A percentile compares a stretch with the other conserved stretches of the same genome.
Conservation (phyloP, 2,329 filamentous ascomycete species). For the Ophiostoma triangulosporum region DNA sequence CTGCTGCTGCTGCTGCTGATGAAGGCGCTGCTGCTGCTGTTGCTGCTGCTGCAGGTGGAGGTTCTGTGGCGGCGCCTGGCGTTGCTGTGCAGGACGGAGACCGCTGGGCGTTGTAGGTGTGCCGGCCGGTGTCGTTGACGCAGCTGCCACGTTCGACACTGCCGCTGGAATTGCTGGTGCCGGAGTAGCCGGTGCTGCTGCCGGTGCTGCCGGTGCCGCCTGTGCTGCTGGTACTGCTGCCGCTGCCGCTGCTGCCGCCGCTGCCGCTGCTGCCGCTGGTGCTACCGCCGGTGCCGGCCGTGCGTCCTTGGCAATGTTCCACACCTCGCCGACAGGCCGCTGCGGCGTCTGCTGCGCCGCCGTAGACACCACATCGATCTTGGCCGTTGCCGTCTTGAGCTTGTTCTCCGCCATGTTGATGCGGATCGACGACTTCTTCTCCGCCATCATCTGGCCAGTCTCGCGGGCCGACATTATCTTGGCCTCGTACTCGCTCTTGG, state of each 20-base stretch:
- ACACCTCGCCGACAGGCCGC: conserved; percentile 73
- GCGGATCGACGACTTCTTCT: conserved; percentile 60
- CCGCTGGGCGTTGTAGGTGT: conserved; percentile 2
- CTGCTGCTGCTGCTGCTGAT: background rate
- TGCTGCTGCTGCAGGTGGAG: conserved; percentile 1
- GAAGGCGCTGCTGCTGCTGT: background rate
- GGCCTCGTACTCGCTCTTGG: conserved; percentile 36
- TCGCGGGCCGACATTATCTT: conserved; percentile 42
- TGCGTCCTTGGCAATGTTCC: conserved; percentile 61
- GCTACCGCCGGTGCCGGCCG: conserved; percentile 29
- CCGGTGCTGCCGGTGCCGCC: background rate
- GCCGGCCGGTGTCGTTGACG: background rate
- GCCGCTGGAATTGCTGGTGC: conserved; percentile 12
- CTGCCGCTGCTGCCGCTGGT: background rate
- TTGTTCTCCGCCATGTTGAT: conserved; percentile 70
- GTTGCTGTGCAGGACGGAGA: conserved; percentile 3
- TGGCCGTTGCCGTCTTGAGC: conserved; percentile 48
- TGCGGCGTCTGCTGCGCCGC: conserved; percentile 78
- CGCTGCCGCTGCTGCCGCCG: background rate
- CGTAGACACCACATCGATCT: conserved; percentile 64
- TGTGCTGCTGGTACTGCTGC: background rate
- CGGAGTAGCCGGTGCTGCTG: background rate
- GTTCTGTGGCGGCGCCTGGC: background rate
- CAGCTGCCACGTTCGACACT: background rate
- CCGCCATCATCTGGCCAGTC: conserved; percentile 56